Base-by-base conservation (phyloP, 2,329 filamentous ascomycete species). In the Xylaria sp. region DNA sequence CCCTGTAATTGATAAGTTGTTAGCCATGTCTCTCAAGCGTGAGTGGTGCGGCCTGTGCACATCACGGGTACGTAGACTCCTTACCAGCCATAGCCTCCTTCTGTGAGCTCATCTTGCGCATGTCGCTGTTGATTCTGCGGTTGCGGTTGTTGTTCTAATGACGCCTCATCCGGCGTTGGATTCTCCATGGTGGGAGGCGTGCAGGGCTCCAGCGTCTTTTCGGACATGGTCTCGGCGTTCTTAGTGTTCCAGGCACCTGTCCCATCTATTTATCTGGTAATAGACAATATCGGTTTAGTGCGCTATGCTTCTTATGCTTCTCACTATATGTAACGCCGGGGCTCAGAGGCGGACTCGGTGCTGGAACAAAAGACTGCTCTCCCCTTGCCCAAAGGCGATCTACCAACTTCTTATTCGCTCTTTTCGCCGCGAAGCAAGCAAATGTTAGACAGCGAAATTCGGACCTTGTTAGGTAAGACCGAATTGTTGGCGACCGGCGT, bases 71-170 rank as follows among this genome's bases (percentile, higher is more conserved):
- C n/a, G n/a, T 21, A 44, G 13, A 31, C 17, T n/a, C 70, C 77
- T 61, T 44, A 81, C 85, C 85, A 88, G 62, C 85, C 85, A 75
- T 86, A 87, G 21, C 85, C 85, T 40, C 85, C 85, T 67, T 87
- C 84, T 38, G 76, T 74, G 64, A 81, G 78, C 38, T 77, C 77
- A 9, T 65, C 59, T 59, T 72, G 90, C 66, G 88, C 86, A 8
- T 87, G 88, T n/a, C 37, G 21, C n/a, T 21, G 47, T 23, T 37
- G 46, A 6, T 54, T 23, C 23, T 35, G 23, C 31, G 31, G 48
- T n/a, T 48, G 43, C n/a, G 25, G 46, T 43, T 31, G 44, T 11
- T 40, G n/a, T 54, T 25, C 38, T 47, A 44, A 43, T 40, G 23
- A 54, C 21, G 21, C 19, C n/a, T 58, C 48, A n/a, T 40, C 43